Evolutionary conservation across 495 filamentous ascomycete species (phyloP).

Genomic region (Hypoxylon fuscum): DNA sequence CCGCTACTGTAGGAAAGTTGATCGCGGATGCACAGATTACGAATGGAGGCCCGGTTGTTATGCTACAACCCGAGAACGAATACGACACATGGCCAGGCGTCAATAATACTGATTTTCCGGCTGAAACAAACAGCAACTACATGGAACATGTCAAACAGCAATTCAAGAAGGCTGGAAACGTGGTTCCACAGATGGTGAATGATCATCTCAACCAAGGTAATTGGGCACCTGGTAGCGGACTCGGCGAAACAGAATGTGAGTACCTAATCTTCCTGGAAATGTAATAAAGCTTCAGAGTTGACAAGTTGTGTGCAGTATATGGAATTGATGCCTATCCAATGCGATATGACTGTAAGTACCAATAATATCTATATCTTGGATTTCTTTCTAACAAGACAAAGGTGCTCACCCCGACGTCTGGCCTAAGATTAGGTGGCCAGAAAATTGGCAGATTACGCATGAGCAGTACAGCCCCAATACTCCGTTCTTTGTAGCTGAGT

Average conservation of each 20-base stretch:
- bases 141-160: slow-evolving; percentile 75
- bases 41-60: slow-evolving; percentile 77
- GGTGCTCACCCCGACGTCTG: slow-evolving; percentile 56
- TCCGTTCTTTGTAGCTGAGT: slow-evolving; percentile 74
- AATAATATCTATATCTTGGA: background rate
- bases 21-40: slow-evolving; percentile 80
- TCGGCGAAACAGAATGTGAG: slow-evolving; percentile 64
- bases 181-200: slow-evolving; percentile 79
- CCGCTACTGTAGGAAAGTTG: slow-evolving; percentile 62
- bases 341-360: slow-evolving; percentile 62
- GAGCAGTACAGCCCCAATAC: slow-evolving; percentile 67
- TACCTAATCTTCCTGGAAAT: background rate
- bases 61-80: slow-evolving; percentile 82
- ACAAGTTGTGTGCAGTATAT: slow-evolving; percentile 63
- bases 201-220: slow-evolving; percentile 69
- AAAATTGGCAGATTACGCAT: slow-evolving; percentile 57
- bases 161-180: slow-evolving; percentile 70
- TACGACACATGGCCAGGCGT: slow-evolving; percentile 56
- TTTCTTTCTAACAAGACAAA: slow-evolving; percentile 1
- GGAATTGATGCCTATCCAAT: slow-evolving; percentile 78
- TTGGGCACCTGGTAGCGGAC: slow-evolving; percentile 69
- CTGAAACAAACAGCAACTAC: slow-evolving; percentile 67
- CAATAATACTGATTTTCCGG: slow-evolving; percentile 29
- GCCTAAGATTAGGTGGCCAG: slow-evolving; percentile 57
- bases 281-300: background rate